Evolutionary conservation across 2,329 filamentous ascomycete species (phyloP).

Genomic region (Didymella segeticola): DNA sequence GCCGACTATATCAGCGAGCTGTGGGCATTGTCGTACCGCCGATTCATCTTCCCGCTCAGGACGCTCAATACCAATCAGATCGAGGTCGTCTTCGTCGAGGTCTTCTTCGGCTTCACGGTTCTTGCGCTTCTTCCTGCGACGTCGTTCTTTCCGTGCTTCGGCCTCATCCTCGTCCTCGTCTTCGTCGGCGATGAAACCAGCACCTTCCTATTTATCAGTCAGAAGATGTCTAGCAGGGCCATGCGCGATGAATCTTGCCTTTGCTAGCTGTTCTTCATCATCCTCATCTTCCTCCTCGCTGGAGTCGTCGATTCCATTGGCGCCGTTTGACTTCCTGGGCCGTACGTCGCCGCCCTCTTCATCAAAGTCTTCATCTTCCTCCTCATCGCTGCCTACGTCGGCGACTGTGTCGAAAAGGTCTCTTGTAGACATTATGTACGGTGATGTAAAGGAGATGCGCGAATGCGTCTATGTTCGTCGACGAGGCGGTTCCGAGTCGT

Average conservation of each 20-base stretch:
- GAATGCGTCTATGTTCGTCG: conserved; percentile 20
- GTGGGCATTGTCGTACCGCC: conserved; percentile 63
- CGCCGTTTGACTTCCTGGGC: conserved; percentile 37
- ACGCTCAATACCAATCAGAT: conserved; percentile 84
- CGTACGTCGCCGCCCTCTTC: conserved; percentile 32
- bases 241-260: conserved; percentile 37
- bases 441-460: conserved; percentile 38
- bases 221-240: conserved; percentile 10
- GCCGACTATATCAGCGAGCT: not conserved
- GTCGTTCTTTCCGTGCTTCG: conserved; percentile 62
- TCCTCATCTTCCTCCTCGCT: conserved; percentile 52
- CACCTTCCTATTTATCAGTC: conserved; percentile 69
- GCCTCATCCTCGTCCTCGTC: conserved; percentile 80
- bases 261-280: conserved; percentile 44
- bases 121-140: conserved; percentile 79
- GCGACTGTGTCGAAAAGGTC: conserved; percentile 84
- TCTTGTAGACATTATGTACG: conserved; percentile 47
- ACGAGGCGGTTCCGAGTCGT: conserved; percentile 18
- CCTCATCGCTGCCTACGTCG: conserved; percentile 76
- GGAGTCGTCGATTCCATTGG: conserved; percentile 45
- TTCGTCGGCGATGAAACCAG: conserved; percentile 96
- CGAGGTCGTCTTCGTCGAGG: conserved; percentile 94
- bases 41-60: conserved; percentile 69
- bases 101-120: conserved; percentile 78
- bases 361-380: conserved; percentile 50